Evolutionary conservation across 331 rosid species (phyloP), one percentile per base, ranked within the genome.

Genomic region (Arachis monticola): DNA sequence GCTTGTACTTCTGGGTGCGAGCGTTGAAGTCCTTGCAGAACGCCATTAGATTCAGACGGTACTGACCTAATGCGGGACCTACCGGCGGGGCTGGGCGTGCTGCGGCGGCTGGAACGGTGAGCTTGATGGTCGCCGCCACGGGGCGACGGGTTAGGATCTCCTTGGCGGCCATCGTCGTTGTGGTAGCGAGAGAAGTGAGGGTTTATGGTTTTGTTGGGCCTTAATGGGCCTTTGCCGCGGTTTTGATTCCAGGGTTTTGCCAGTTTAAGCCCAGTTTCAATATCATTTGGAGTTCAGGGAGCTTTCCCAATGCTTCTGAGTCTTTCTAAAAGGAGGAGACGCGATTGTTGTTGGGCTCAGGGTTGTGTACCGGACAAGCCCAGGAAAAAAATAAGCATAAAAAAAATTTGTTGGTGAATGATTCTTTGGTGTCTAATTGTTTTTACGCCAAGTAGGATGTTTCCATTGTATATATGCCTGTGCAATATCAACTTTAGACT

Each of bases 11-110:
- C 51, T 94, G 99, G 0, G 97, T 90, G 0, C 93, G 81, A 2
- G 97, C 93, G 52, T 92, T 88, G 89, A 92, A 94, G 82, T 92
- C 96, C 76, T 94, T 94, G 87, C 93, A 88, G 85, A 94, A 92
- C 1, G 99, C 93, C 97, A 88, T 88, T 8, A 92, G 89, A 78
- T 94, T 92, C 10, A 90, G 85, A 13, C 93, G 80, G 86, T 94
- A 94, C 70, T 94, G 97, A 79, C 96, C 97, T 7, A 91, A 53
- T 0, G 96, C 97, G 2, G 97, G 96, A 1, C 97, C 96, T 0
- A 91, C 95, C 0, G 95, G 93, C 0, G 91, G 94, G 0, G 90
- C 89, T 0, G 97, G 98, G 0, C 88, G 80, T 1, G 97, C 96
- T 0, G 73, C 97, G 2, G 93, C 97, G 0, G 91, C 97, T 0